phyloP scores from a whole-genome alignment of 371 early-diverging fungal genomes.

The Funneliformis caledonium region DNA sequence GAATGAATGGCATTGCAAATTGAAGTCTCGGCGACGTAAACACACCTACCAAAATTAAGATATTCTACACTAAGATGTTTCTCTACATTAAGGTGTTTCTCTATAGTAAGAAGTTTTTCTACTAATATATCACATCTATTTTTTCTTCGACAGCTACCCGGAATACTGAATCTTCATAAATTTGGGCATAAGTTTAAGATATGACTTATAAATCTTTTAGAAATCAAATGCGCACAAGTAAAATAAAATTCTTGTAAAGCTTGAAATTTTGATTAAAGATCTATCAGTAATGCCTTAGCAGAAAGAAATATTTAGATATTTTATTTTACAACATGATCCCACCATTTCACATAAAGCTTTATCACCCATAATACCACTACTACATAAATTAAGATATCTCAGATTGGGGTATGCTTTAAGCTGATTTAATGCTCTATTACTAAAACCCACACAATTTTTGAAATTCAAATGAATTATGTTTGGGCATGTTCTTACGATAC shows the following conservation, averaged over 20 bases:
- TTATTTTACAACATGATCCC: conserved; percentile 19
- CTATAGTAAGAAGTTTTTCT: neutral
- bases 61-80: neutral
- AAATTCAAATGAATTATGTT: conserved; percentile 16
- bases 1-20: conserved; percentile 18
- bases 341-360: conserved; percentile 31
- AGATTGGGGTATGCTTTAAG: conserved; percentile 22
- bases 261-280: conserved; percentile 12
- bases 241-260: conserved; percentile 8
- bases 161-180: conserved; percentile 17
- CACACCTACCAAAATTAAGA: neutral
- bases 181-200: conserved; percentile 29
- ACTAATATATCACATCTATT: conserved; percentile 19
- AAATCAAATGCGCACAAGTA: neutral
- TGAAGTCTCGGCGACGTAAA: neutral
- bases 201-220: neutral
- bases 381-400: conserved; percentile 28
- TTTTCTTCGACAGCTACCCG: neutral
- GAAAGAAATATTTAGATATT: conserved; percentile 25
- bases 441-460: neutral
- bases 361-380: conserved; percentile 10
- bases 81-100: too few species aligned
- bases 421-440: conserved; percentile 18
- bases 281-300: conserved; percentile 4
- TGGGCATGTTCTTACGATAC: conserved; percentile 13